phyloP scores from a whole-genome alignment of 1,284 basidiomycete species.

The Tremellales sp. region DNA sequence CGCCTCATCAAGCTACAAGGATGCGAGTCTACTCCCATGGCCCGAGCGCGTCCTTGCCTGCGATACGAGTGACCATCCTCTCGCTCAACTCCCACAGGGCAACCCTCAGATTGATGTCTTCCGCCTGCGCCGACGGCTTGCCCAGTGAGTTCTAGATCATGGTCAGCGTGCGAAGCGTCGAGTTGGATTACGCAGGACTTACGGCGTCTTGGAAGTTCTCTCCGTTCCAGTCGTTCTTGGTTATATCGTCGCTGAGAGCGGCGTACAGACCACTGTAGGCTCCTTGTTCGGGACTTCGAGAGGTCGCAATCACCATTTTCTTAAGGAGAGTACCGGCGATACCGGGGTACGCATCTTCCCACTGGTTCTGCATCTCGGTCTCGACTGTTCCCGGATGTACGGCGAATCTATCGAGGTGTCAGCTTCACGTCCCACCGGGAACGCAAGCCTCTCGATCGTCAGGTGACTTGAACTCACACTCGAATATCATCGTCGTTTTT shows the following conservation, averaged over 20 bases:
- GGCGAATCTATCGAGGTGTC: constrained; percentile 37
- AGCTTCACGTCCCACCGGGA: neutral
- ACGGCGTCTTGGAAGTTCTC: constrained; percentile 49
- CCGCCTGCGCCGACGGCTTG: constrained; percentile 46
- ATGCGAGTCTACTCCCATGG: constrained; percentile 26
- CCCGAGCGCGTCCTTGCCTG: constrained; percentile 68
- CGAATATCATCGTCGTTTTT: constrained; percentile 45
- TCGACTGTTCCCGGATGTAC: constrained; percentile 52
- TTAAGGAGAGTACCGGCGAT: constrained; percentile 45
- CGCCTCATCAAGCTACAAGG: too few species aligned
- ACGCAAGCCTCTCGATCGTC: too few species aligned
- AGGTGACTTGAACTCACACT: constrained; percentile 21
- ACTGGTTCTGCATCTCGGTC: constrained; percentile 52
- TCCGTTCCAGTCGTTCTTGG: constrained; percentile 48
- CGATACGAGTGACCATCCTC: constrained; percentile 86
- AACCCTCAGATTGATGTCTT: constrained; percentile 45
- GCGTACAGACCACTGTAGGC: constrained; percentile 39
- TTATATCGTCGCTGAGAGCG: constrained; percentile 47
- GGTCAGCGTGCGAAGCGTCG: neutral
- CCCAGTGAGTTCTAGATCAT: constrained; percentile 18
- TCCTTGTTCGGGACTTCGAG: constrained; percentile 48
- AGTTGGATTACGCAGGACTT: too few species aligned
- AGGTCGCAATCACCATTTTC: constrained; percentile 43
- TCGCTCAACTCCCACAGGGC: constrained; percentile 74
- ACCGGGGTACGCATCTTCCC: constrained; percentile 49